Percentiles rank a stretch among this genome's conserved stretches.
Evolutionary conservation across 2,329 filamentous ascomycete genomes (phyloP).

Genomic region (Hypomyces perniciosus): DNA sequence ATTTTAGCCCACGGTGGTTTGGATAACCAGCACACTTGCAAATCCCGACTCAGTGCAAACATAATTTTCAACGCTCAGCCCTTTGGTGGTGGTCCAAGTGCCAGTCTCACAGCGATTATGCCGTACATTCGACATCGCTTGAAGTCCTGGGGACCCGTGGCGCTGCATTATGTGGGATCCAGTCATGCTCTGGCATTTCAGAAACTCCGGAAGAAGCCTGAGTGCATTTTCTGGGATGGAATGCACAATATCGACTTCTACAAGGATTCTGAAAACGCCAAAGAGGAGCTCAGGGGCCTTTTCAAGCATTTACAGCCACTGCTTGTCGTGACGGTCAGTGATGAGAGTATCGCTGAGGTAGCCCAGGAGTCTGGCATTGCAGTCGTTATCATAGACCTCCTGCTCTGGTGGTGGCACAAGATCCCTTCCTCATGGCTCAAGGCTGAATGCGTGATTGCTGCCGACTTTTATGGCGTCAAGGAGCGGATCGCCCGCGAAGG

Average conservation of each 20-base stretch:
- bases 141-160: neutral
- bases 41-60: neutral
- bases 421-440: neutral
- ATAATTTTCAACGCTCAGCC: constrained; percentile 6
- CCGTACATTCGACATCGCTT: neutral
- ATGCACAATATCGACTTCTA: constrained; percentile 1
- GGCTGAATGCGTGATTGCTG: constrained; percentile 3
- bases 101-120: neutral
- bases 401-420: constrained; percentile 8
- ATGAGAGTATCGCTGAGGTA: constrained; percentile 2
- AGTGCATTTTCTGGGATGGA: neutral
- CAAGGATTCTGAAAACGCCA: neutral
- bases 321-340: constrained; percentile 4
- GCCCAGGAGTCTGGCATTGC: neutral
- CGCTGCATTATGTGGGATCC: constrained; percentile 7
- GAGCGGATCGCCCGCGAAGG: constrained; percentile 1
- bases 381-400: constrained; percentile 3
- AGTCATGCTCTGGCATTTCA: constrained; percentile 1
- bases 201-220: neutral
- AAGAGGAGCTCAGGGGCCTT: neutral
- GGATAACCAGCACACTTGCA: neutral
- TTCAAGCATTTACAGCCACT: neutral
- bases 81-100: neutral
- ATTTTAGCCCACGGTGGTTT: neutral
- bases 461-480: constrained; percentile 3